These are phyloP conservation scores for Candida mattraensis DNA, from an alignment of 805 yeast genomes.

Conservation along the genomic window DNA sequence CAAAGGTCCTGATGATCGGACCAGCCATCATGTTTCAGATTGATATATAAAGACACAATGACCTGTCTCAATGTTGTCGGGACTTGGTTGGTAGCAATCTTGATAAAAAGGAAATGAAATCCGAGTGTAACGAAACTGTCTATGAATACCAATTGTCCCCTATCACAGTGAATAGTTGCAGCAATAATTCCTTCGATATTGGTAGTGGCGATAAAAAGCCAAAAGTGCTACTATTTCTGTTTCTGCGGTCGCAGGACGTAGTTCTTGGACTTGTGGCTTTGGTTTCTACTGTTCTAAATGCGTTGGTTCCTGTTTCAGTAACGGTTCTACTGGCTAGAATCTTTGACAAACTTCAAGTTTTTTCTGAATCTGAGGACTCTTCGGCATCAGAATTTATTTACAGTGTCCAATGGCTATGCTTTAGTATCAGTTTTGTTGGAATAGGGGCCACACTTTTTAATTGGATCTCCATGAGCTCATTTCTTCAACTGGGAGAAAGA, in stretches of 20 bases:
- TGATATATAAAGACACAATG: no score
- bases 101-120: no score
- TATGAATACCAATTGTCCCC: no score
- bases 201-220: no score
- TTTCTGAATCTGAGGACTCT: slow-evolving; percentile 34
- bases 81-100: no score
- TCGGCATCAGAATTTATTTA: slow-evolving; percentile 32
- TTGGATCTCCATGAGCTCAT: slow-evolving; percentile 57
- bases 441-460: slow-evolving; percentile 42
- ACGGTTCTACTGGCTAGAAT: slow-evolving; percentile 67
- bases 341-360: slow-evolving; percentile 45
- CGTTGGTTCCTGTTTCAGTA: slow-evolving; percentile 58
- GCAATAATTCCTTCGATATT: no score
- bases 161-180: no score
- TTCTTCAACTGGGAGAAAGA: slow-evolving; percentile 72
- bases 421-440: slow-evolving; percentile 46
- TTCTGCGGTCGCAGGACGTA: slow-evolving; percentile 27
- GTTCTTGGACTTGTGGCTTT: slow-evolving; percentile 21
- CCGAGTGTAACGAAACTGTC: no score
- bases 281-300: slow-evolving; percentile 42
- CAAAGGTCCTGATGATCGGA: no score
- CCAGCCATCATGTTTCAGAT: no score
- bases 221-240: no score
- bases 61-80: no score
- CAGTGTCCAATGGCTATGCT: slow-evolving; percentile 36